These are phyloP conservation scores for Candida sanyiensis DNA, from an alignment of 805 yeast genomes.

Conservation along the genomic window DNA sequence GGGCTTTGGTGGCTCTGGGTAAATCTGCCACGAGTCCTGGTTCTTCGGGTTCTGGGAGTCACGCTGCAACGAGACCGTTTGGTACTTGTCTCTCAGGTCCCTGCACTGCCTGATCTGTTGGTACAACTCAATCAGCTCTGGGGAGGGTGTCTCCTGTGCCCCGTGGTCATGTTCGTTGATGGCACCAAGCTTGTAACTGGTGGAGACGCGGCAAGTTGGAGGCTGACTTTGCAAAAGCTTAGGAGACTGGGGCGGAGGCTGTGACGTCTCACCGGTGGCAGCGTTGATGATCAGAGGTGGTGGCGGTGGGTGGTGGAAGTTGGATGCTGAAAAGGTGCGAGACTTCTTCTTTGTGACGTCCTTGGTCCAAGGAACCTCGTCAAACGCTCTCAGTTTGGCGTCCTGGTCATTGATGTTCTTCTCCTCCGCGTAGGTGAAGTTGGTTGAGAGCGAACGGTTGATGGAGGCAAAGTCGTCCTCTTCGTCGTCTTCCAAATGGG, in stretches of 20 bases:
- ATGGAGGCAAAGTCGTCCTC: slow-evolving; percentile 21
- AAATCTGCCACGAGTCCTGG: slow-evolving; percentile 62
- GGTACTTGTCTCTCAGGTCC: slow-evolving; percentile 71
- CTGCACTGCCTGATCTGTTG: slow-evolving; percentile 61
- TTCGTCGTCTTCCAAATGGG: slow-evolving; percentile 8
- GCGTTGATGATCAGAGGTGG: slow-evolving; percentile 27
- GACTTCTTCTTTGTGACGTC: slow-evolving; percentile 21
- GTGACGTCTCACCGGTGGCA: slow-evolving; percentile 23
- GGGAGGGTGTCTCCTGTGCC: slow-evolving; percentile 55
- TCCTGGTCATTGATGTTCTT: slow-evolving; percentile 58
- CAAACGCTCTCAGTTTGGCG: slow-evolving; percentile 57
- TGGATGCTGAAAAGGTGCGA: slow-evolving; percentile 33
- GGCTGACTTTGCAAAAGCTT: slow-evolving; percentile 3
- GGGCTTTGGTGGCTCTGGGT: slow-evolving; percentile 93
- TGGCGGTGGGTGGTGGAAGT: slow-evolving; percentile 34
- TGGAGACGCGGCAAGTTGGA: slow-evolving; percentile 11
- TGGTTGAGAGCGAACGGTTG: slow-evolving; percentile 36
- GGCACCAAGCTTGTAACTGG: slow-evolving; percentile 39
- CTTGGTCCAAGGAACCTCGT: slow-evolving; percentile 22
- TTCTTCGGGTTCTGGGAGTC: slow-evolving; percentile 84
- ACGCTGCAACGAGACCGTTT: slow-evolving; percentile 62
- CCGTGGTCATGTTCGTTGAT: slow-evolving; percentile 44
- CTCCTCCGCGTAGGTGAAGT: slow-evolving; percentile 63
- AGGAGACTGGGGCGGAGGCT: slow-evolving; percentile 16
- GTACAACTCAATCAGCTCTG: slow-evolving; percentile 60